Conservation (phyloP, 129 eudicot genomes). For the carrot (Daucus carota) region DH1_v3.0 NC_030381.2:28544501-28545000, state of each 20-base stretch:
- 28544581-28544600: conserved; percentile 67
- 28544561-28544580: conserved; percentile 83
- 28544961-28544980: background rate
- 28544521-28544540: conserved; percentile 92
- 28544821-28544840: background rate
- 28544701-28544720: background rate
- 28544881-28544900: background rate
- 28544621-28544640: conserved; percentile 2
- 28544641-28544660: background rate
- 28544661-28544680: background rate
- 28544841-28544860: background rate
- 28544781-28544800: background rate
- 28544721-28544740: background rate
- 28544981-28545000: background rate
- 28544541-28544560: conserved; percentile 74
- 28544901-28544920: background rate
- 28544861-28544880: background rate
- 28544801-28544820: background rate
- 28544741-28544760: background rate
- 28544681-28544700: background rate
- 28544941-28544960: background rate
- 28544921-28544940: background rate
- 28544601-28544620: conserved; percentile 74
- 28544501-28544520: conserved; percentile 48
- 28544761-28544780: background rate